A percentile compares a stretch with the other conserved stretches of the same genome.
Conservation (phyloP, 1,284 basidiomycete species). For the Peniophora sp. region DNA sequence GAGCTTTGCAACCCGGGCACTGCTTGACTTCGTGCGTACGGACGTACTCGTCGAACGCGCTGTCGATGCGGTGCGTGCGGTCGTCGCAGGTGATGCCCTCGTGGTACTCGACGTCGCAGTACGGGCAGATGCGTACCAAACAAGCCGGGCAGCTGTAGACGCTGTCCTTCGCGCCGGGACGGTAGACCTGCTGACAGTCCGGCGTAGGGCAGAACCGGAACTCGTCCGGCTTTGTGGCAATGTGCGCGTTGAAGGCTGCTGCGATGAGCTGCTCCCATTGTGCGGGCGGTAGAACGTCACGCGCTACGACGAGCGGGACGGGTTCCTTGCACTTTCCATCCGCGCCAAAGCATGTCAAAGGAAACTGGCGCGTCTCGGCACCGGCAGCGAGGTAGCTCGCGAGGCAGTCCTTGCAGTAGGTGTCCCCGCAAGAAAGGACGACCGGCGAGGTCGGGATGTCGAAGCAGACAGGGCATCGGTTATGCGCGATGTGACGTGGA, state of each 20-base stretch:
- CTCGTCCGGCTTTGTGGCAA: slow-evolving; percentile 47
- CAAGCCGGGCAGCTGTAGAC: slow-evolving; percentile 66
- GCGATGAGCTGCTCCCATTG: slow-evolving; percentile 48
- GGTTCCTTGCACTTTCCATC: slow-evolving; percentile 43
- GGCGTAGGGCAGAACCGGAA: slow-evolving; percentile 69
- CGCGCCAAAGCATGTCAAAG: slow-evolving; percentile 56
- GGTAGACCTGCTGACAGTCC: slow-evolving; percentile 66
- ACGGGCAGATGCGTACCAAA: slow-evolving; percentile 56
- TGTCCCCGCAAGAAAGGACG: slow-evolving; percentile 52
- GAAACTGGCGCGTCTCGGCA: slow-evolving; percentile 52
- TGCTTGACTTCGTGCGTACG: slow-evolving; percentile 52
- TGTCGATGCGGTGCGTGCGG: slow-evolving; percentile 39
- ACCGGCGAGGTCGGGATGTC: slow-evolving; percentile 41
- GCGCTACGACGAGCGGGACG: slow-evolving; percentile 44
- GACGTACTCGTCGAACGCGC: slow-evolving; percentile 52
- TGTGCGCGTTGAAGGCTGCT: slow-evolving; percentile 48
- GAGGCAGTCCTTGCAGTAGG: slow-evolving; percentile 57
- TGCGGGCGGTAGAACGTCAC: slow-evolving; percentile 35
- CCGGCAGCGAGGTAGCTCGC: slow-evolving; percentile 47
- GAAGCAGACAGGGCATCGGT: slow-evolving; percentile 57
- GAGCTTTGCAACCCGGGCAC: slow-evolving; percentile 59
- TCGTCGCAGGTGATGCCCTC: slow-evolving; percentile 56
- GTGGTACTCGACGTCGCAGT: slow-evolving; percentile 59
- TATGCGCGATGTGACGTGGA: slow-evolving; percentile 7
- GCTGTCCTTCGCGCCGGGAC: slow-evolving; percentile 36